Evolutionary conservation across 495 filamentous ascomycete genomes (phyloP).

Genomic region (Stereocaulon alpinum): DNA sequence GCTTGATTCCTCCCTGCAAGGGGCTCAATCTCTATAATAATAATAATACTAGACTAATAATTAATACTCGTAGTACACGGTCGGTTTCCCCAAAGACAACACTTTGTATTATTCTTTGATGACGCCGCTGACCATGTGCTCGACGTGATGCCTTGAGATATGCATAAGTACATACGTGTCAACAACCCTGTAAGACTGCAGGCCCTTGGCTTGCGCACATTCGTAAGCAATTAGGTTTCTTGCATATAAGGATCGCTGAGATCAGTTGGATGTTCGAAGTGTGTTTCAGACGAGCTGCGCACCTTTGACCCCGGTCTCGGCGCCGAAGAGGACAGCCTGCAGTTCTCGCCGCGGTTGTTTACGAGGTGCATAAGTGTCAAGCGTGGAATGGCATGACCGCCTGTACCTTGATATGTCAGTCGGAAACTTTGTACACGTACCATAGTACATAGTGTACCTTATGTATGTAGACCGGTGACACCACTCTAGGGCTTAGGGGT

Average conservation of each 20-base stretch:
- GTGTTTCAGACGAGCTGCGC: conserved; percentile 9
- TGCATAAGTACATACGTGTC: background rate
- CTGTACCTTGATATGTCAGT: background rate
- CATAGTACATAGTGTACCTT: too few species aligned
- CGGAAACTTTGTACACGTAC: background rate
- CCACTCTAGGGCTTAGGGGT: background rate
- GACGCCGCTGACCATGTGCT: background rate
- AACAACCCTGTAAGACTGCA: background rate
- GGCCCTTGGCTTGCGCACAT: background rate
- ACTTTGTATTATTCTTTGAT: background rate
- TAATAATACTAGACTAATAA: too few species aligned
- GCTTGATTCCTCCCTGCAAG: background rate
- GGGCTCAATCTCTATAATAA: conserved; percentile 2
- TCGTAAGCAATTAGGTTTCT: background rate
- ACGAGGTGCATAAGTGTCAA: background rate
- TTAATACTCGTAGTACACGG: background rate
- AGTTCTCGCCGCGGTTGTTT: background rate
- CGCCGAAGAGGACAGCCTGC: background rate
- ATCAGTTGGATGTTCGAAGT: conserved; percentile 4
- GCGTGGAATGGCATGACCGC: background rate
- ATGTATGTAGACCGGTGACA: background rate
- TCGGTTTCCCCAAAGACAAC: background rate
- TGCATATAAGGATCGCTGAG: background rate
- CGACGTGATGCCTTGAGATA: background rate
- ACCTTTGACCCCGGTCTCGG: conserved; percentile 5